Evolutionary conservation across 2,329 filamentous ascomycete genomes (phyloP).

Genomic region (Phialophora tarda): DNA sequence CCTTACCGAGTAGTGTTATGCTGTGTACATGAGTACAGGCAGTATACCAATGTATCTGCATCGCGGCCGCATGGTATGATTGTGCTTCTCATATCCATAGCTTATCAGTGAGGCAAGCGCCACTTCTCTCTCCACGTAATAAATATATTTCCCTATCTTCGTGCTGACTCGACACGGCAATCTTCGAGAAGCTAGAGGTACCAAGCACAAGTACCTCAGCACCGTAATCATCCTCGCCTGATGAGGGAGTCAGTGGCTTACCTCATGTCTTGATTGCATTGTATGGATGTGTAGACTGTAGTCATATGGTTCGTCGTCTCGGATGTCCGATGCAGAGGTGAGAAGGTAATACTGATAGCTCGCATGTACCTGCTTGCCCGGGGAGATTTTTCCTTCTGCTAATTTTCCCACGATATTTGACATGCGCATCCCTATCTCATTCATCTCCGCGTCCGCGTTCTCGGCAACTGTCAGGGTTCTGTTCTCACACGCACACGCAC

Average conservation of each 20-base stretch:
- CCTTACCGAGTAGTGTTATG: not conserved
- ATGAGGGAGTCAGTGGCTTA: not conserved
- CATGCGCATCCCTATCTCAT: not conserved
- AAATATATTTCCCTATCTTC: slow-evolving; percentile 4
- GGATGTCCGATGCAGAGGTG: not conserved
- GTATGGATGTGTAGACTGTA: not conserved
- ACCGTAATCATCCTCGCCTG: slow-evolving; percentile 9
- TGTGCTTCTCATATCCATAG: not conserved
- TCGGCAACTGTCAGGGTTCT: not conserved
- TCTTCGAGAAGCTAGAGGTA: not conserved
- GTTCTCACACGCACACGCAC: not conserved
- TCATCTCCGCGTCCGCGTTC: not conserved
- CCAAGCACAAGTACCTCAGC: not conserved
- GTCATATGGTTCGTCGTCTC: not conserved
- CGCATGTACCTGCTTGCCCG: not conserved
- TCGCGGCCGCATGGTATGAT: not conserved
- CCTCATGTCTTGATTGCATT: not conserved
- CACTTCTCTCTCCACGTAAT: not conserved
- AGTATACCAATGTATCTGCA: not conserved
- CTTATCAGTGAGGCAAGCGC: slow-evolving; percentile 1
- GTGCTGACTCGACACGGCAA: slow-evolving; percentile 3
- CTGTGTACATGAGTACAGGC: not conserved
- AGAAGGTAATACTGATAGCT: not conserved
- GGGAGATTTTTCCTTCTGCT: not conserved
- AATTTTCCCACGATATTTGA: not conserved